These are phyloP conservation scores for Bolboschoenus planiculmis DNA, from an alignment of 176 grass and related monocot genomes.

Conservation along the genomic window DNA sequence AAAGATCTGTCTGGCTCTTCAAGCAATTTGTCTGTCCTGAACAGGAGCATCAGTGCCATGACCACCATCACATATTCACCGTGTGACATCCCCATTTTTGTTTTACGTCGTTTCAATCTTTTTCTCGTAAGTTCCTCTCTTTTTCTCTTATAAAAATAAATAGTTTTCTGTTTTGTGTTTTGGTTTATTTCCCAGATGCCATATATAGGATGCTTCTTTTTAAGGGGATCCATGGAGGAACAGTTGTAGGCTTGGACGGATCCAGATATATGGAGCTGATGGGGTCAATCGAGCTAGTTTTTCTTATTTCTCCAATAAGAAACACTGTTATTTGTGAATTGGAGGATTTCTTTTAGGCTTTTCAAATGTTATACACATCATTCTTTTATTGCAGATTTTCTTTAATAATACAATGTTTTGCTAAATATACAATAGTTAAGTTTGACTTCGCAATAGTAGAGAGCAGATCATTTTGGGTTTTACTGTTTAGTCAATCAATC, in stretches of 20 bases:
- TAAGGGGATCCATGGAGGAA: not conserved
- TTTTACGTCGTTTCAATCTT: not conserved
- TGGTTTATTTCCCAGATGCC: not conserved
- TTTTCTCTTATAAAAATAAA: not conserved
- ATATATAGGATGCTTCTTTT: not conserved
- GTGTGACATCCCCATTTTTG: not conserved
- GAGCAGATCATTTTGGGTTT: not conserved
- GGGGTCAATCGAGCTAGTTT: not conserved
- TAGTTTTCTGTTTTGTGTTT: not conserved
- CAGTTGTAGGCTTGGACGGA: not conserved
- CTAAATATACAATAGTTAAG: not conserved
- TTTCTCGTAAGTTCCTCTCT: not conserved
- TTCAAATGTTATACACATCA: too few relatives aligned
- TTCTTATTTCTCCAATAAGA: not conserved
- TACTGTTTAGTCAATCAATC: not conserved
- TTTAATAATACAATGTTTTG: too few relatives aligned
- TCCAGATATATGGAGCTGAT: not conserved
- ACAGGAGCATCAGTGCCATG: not conserved
- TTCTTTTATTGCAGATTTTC: too few relatives aligned
- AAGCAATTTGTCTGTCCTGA: not conserved
- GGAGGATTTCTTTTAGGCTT: not conserved
- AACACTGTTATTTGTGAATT: not conserved
- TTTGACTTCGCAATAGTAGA: not conserved
- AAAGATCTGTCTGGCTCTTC: too few relatives aligned
- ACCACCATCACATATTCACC: not conserved